Evolutionary conservation across 805 yeast genomes (phyloP).

Genomic region (Hanseniaspora guilliermondii): DNA sequence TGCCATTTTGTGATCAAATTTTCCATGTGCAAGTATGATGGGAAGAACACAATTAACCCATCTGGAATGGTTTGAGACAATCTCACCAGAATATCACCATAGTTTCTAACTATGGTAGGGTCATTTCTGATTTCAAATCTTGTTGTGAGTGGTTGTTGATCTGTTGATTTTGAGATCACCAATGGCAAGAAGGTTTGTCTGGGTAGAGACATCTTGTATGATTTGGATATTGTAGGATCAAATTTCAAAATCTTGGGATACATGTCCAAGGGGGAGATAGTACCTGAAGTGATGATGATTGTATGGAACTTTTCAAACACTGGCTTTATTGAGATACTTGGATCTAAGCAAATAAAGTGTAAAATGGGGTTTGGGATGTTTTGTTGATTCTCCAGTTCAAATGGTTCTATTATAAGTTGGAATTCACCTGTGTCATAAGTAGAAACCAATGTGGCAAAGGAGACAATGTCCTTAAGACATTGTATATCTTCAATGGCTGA

Average conservation of each 20-base stretch:
- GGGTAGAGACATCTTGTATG: constrained; percentile 90
- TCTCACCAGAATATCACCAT: constrained; percentile 84
- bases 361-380: constrained; percentile 95
- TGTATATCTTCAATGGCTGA: constrained; percentile 65
- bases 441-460: constrained; percentile 89
- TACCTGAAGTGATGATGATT: constrained; percentile 91
- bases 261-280: constrained; percentile 97
- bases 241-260: constrained; percentile 93
- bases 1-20: constrained; percentile 98
- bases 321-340: constrained; percentile 94
- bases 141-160: constrained; percentile 92
- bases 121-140: constrained; percentile 94
- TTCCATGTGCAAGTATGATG: constrained; percentile 94
- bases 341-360: constrained; percentile 89
- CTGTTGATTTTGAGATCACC: constrained; percentile 94
- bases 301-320: constrained; percentile 87
- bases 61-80: constrained; percentile 94
- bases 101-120: constrained; percentile 93
- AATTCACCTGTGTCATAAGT: constrained; percentile 88
- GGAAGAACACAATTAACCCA: constrained; percentile 95
- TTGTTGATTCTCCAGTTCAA: constrained; percentile 80
- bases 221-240: constrained; percentile 84
- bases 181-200: constrained; percentile 86
- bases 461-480: constrained; percentile 89
- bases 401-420: constrained; percentile 83